Conservation (phyloP, 306 rosid species). For the Vigna mungo region DNA sequence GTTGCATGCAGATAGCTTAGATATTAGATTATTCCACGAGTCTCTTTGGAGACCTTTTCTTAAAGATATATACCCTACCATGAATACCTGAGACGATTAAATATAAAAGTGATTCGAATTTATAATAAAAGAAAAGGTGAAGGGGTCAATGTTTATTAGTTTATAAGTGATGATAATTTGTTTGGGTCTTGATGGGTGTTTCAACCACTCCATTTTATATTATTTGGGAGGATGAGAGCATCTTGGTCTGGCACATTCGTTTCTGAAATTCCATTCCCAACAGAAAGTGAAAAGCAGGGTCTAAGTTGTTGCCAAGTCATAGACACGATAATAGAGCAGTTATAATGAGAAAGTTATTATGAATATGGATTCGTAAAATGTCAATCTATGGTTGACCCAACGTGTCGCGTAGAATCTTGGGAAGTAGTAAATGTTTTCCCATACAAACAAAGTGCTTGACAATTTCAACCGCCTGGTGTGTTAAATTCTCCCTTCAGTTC, state of each 20-base stretch:
- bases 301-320: constrained; percentile 54
- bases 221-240: neutral
- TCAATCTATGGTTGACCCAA: constrained; percentile 25
- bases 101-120: constrained; percentile 19
- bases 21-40: neutral
- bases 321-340: constrained; percentile 34
- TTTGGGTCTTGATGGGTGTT: constrained; percentile 36
- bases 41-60: neutral
- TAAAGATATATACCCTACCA: neutral
- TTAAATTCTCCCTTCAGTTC: constrained; percentile 16
- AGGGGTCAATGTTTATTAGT: constrained; percentile 48
- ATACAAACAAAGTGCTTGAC: neutral
- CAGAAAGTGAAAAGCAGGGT: constrained; percentile 38
- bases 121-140: constrained; percentile 10
- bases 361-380: neutral
- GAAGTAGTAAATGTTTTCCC: constrained; percentile 17
- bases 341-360: constrained; percentile 3
- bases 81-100: neutral
- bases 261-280: constrained; percentile 31
- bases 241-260: constrained; percentile 31
- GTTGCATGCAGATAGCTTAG: neutral
- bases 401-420: constrained; percentile 21
- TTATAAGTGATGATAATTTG: constrained; percentile 28
- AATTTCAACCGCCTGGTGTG: constrained; percentile 28
- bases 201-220: constrained; percentile 47